Conservation (phyloP, 495 filamentous ascomycete species). For the Hypoxylon subgilvum region DNA sequence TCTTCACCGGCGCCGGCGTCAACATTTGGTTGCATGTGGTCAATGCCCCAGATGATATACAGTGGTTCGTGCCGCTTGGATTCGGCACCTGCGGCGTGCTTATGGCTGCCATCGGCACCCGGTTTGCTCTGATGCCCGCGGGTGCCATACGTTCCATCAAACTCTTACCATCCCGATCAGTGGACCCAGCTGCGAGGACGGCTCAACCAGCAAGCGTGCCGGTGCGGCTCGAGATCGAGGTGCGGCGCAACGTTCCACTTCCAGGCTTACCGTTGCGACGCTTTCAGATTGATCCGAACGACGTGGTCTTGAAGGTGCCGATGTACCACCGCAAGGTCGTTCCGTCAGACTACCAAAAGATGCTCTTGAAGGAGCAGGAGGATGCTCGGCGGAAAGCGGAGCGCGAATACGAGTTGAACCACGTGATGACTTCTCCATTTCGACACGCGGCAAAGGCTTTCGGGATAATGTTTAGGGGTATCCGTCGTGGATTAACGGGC, state of each 20-base stretch:
- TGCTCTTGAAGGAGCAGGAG: slow-evolving; percentile 34
- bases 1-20: slow-evolving; percentile 61
- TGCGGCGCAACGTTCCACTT: slow-evolving; percentile 38
- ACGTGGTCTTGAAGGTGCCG: slow-evolving; percentile 45
- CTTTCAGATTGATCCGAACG: slow-evolving; percentile 40
- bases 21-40: slow-evolving; percentile 58
- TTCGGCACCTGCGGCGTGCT: slow-evolving; percentile 49
- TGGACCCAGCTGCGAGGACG: background rate
- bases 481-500: slow-evolving; percentile 50
- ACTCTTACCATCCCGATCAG: slow-evolving; percentile 38
- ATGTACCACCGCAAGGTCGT: slow-evolving; percentile 43
- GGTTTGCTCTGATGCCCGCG: slow-evolving; percentile 51
- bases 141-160: slow-evolving; percentile 52
- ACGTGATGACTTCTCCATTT: slow-evolving; percentile 59
- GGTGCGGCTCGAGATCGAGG: slow-evolving; percentile 47
- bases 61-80: slow-evolving; percentile 53
- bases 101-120: slow-evolving; percentile 55
- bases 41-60: slow-evolving; percentile 49
- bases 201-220: background rate
- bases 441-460: slow-evolving; percentile 46
- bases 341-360: slow-evolving; percentile 31
- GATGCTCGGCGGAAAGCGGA: slow-evolving; percentile 41
- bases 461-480: slow-evolving; percentile 37
- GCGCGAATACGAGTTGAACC: slow-evolving; percentile 51
- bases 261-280: slow-evolving; percentile 47